Conservation (phyloP, 768 basidiomycete species). For the Psilocybe sp. region DNA sequence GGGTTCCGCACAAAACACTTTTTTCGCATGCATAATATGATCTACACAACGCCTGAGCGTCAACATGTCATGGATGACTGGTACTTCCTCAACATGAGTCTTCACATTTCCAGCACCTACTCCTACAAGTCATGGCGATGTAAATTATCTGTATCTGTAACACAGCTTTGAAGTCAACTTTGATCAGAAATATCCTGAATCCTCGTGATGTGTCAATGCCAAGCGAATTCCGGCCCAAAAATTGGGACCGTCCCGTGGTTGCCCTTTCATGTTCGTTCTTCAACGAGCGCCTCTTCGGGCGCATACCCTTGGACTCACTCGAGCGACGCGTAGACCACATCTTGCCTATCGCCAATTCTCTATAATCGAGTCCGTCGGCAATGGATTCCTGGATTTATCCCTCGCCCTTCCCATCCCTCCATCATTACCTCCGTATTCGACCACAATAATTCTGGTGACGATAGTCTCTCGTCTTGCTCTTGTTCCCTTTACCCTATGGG, state of each 20-base stretch:
- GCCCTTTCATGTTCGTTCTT: slow-evolving; percentile 29
- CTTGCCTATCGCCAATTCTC: slow-evolving; percentile 25
- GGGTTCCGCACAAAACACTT: slow-evolving; percentile 34
- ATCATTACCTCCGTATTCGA: slow-evolving; percentile 66
- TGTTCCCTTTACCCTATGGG: slow-evolving; percentile 78
- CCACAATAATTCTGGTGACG: slow-evolving; percentile 71
- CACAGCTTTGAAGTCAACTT: too few relatives aligned
- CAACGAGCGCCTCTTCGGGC: slow-evolving; percentile 26
- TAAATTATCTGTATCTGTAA: too few relatives aligned
- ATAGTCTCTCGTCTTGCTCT: slow-evolving; percentile 58
- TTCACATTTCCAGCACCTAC: too few relatives aligned
- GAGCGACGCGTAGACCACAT: slow-evolving; percentile 9
- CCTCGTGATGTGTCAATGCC: neutral
- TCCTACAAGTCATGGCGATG: too few relatives aligned
- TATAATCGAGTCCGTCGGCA: slow-evolving; percentile 39
- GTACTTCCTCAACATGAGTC: too few relatives aligned
- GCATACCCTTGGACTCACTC: slow-evolving; percentile 11
- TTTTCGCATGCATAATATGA: slow-evolving; percentile 16
- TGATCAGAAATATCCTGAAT: too few relatives aligned
- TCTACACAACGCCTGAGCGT: neutral
- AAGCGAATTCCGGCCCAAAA: neutral
- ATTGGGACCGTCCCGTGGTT: neutral
- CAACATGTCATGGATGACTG: too few relatives aligned
- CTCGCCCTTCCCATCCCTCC: slow-evolving; percentile 71
- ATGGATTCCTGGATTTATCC: slow-evolving; percentile 77